These are phyloP conservation scores for Parsonsia alboflavescens DNA, from an alignment of 257 asterid genomes.

Conservation along the genomic window DNA sequence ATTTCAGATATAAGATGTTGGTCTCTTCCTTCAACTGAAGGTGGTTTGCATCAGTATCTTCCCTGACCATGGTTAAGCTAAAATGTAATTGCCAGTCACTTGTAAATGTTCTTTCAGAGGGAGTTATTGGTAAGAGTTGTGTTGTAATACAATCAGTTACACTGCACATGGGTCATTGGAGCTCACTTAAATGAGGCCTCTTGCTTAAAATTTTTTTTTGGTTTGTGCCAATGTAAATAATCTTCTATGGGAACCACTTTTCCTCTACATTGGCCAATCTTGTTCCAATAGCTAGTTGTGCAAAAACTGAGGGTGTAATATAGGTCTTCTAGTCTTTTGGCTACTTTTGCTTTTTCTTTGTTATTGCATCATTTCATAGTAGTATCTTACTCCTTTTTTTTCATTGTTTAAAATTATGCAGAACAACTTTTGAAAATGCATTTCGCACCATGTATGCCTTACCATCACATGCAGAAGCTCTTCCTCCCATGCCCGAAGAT, in stretches of 20 bases:
- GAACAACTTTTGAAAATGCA: constrained; percentile 74
- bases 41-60: background rate
- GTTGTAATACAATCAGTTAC: background rate
- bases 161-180: background rate
- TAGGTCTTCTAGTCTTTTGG: background rate
- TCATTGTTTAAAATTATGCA: constrained; percentile 24
- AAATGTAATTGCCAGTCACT: background rate
- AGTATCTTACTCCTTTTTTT: background rate
- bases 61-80: background rate
- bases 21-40: background rate
- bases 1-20: background rate
- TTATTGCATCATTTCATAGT: background rate
- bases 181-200: background rate
- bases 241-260: background rate
- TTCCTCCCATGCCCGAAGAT: constrained; percentile 98
- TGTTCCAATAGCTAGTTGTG: background rate
- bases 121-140: background rate
- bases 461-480: constrained; percentile 75
- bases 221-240: background rate
- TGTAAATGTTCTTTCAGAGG: background rate
- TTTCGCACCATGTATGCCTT: constrained; percentile 84
- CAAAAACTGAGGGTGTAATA: background rate
- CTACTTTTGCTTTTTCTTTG: background rate
- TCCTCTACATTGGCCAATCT: background rate
- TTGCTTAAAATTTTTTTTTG: background rate